phyloP scores from a whole-genome alignment of 2,329 filamentous ascomycete genomes.

The Arthrobotrys sphaeroides region DNA sequence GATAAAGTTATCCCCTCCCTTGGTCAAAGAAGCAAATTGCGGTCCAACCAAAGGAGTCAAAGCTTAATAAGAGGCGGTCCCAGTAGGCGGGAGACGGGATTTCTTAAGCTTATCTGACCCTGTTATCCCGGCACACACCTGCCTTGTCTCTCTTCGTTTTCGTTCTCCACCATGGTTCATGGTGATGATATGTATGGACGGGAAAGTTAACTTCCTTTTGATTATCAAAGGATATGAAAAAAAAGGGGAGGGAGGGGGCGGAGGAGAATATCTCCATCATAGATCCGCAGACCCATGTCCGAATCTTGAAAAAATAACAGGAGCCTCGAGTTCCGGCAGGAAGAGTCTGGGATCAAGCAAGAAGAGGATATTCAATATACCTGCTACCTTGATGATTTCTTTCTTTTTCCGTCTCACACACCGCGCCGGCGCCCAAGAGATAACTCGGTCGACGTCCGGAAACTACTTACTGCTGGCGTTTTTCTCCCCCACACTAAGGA shows the following conservation, averaged over 20 bases:
- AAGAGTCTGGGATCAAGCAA: not conserved
- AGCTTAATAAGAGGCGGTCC: conserved; percentile 1
- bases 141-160: too few relatives aligned
- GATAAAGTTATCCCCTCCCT: conserved; percentile 31
- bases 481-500: not conserved
- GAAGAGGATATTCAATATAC: not conserved
- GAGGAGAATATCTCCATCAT: not conserved
- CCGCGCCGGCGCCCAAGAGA: too few relatives aligned
- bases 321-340: too few relatives aligned
- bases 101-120: not conserved
- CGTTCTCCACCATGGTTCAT: too few relatives aligned
- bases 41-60: not conserved
- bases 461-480: not conserved
- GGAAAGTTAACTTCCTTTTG: not conserved
- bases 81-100: conserved; percentile 35
- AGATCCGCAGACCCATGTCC: conserved; percentile 47
- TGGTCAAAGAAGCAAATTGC: conserved; percentile 3
- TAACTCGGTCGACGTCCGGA: not conserved
- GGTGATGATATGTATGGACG: too few relatives aligned
- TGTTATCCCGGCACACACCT: not conserved
- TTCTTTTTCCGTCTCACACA: not conserved
- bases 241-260: too few relatives aligned
- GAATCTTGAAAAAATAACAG: conserved; percentile 42
- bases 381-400: not conserved
- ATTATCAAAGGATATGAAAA: not conserved